Conservation (phyloP, 345 rosid genomes). For the Eucalyptus cloeziana region DNA sequence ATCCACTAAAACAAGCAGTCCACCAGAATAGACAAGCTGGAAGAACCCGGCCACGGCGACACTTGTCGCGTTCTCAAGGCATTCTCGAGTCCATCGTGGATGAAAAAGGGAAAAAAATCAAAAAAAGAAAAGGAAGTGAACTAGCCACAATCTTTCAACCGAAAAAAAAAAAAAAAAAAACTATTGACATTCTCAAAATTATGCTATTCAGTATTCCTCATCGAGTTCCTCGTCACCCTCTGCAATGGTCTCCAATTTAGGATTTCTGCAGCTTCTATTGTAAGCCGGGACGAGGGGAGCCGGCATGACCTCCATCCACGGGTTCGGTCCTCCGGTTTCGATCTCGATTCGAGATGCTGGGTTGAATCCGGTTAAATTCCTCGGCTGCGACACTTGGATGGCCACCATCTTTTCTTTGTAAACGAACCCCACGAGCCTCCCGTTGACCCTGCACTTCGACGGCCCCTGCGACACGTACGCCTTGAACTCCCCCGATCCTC, state of each 20-base stretch:
- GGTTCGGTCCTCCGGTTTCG: not conserved
- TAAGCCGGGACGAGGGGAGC: slow-evolving; percentile 3
- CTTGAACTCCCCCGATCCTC: slow-evolving; percentile 63
- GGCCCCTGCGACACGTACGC: slow-evolving; percentile 60
- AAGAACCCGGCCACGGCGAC: slow-evolving; percentile 41
- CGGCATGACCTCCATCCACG: slow-evolving; percentile 24
- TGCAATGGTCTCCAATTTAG: slow-evolving; percentile 22
- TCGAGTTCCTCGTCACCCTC: slow-evolving; percentile 20
- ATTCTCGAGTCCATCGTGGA: too few relatives aligned
- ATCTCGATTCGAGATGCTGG: not conserved
- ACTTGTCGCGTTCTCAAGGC: too few relatives aligned
- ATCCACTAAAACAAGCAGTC: slow-evolving; percentile 36
- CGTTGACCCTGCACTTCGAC: slow-evolving; percentile 42
- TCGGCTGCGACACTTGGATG: slow-evolving; percentile 9
- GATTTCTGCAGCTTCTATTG: slow-evolving; percentile 4
- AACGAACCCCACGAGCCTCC: slow-evolving; percentile 35
- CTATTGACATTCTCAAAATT: fast-evolving
- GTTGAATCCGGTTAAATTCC: not conserved
- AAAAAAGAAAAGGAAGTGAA: not conserved
- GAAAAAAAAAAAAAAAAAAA: too few relatives aligned
- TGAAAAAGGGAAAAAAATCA: too few relatives aligned
- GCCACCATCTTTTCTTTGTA: slow-evolving; percentile 39
- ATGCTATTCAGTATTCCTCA: not conserved
- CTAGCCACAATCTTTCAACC: too few relatives aligned
- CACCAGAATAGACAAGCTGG: slow-evolving; percentile 13